Evolutionary conservation across 768 basidiomycete genomes (phyloP).

Genomic region (Fibroporia radiculosa): DNA sequence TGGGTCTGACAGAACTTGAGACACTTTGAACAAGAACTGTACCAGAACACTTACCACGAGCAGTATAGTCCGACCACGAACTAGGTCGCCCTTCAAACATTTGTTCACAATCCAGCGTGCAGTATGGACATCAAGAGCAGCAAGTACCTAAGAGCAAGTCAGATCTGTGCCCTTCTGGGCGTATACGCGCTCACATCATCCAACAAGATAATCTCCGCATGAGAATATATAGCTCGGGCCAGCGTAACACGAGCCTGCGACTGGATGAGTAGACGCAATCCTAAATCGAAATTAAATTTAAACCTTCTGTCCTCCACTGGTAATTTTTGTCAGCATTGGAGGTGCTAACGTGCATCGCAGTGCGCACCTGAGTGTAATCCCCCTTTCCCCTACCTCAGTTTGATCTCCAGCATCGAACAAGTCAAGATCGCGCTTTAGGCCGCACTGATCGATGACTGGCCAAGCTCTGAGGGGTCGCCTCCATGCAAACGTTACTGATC

Average conservation of each 20-base stretch:
- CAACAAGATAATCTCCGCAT: constrained; percentile 55
- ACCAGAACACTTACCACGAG: constrained; percentile 30
- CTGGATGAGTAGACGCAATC: not conserved
- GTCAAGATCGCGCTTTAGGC: constrained; percentile 23
- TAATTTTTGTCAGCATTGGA: not conserved
- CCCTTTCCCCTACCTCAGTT: constrained; percentile 39
- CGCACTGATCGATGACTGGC: constrained; percentile 31
- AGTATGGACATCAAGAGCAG: constrained; percentile 41
- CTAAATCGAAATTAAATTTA: not conserved
- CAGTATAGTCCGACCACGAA: constrained; percentile 37
- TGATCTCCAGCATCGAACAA: constrained; percentile 28
- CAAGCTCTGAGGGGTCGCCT: not conserved
- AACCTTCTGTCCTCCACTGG: constrained; percentile 41
- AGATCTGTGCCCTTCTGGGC: constrained; percentile 29
- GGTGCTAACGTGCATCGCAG: constrained; percentile 1
- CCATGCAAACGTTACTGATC: not conserved
- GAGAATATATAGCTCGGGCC: constrained; percentile 51
- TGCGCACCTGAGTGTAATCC: constrained; percentile 23
- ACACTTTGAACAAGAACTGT: not conserved
- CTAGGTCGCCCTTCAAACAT: constrained; percentile 34
- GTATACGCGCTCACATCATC: constrained; percentile 46
- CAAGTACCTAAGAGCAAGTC: constrained; percentile 44
- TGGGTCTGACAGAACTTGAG: constrained; percentile 10
- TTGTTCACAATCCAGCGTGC: constrained; percentile 41
- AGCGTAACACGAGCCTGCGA: constrained; percentile 29